These are phyloP conservation scores for Dryadomyces sulphureus DNA, from an alignment of 2,329 filamentous ascomycete species.

Conservation along the genomic window DNA sequence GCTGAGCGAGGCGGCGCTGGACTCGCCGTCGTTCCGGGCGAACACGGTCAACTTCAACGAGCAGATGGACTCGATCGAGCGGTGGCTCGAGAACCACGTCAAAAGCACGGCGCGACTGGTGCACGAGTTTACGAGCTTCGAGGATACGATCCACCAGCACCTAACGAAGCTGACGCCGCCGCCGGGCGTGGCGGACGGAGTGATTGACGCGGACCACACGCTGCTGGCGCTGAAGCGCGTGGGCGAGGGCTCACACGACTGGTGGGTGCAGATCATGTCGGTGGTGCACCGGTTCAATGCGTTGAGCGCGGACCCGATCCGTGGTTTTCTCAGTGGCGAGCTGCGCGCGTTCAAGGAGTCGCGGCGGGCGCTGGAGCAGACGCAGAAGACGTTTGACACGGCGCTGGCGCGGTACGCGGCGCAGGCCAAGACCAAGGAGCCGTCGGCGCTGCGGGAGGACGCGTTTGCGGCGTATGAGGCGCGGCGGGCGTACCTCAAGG, in stretches of 20 bases:
- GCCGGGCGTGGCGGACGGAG: constrained; percentile 59
- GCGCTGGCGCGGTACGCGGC: constrained; percentile 67
- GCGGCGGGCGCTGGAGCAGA: constrained; percentile 56
- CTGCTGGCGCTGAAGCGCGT: constrained; percentile 72
- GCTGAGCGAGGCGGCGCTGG: constrained; percentile 87
- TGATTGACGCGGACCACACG: constrained; percentile 87
- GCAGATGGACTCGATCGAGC: constrained; percentile 79
- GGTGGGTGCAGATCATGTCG: constrained; percentile 64
- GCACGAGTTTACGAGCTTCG: constrained; percentile 55
- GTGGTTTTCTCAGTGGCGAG: constrained; percentile 62
- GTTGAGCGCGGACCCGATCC: constrained; percentile 68
- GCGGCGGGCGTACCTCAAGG: constrained; percentile 76
- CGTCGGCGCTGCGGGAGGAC: constrained; percentile 81
- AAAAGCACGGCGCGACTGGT: constrained; percentile 38
- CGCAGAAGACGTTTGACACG: constrained; percentile 74
- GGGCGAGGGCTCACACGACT: constrained; percentile 73
- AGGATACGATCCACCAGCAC: constrained; percentile 65
- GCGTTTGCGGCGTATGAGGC: constrained; percentile 92
- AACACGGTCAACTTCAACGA: constrained; percentile 77
- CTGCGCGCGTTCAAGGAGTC: constrained; percentile 76
- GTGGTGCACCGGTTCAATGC: constrained; percentile 65
- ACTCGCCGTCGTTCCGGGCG: constrained; percentile 89
- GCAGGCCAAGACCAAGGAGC: constrained; percentile 87
- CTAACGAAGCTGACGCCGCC: constrained; percentile 63
- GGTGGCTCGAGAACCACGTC: constrained; percentile 63